Evolutionary conservation across 805 yeast species (phyloP).

Genomic region (Candida schatavii): DNA sequence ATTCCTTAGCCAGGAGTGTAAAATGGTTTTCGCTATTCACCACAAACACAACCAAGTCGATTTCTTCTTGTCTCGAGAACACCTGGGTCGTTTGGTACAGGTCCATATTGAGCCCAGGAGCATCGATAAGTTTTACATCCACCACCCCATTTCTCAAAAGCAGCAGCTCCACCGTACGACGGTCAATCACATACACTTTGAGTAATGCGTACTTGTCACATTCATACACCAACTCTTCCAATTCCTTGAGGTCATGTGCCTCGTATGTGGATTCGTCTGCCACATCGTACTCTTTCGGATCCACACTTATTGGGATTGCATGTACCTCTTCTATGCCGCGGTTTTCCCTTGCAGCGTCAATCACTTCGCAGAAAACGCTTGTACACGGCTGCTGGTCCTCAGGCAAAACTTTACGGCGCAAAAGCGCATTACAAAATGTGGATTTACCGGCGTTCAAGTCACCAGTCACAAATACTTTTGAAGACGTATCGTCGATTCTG

Average conservation of each 20-base stretch:
- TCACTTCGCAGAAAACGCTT: constrained; percentile 90
- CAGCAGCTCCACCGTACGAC: constrained; percentile 63
- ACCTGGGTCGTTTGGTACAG: constrained; percentile 93
- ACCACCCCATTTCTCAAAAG: constrained; percentile 85
- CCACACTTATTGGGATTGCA: constrained; percentile 64
- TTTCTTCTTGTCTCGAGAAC: constrained; percentile 94
- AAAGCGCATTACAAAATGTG: constrained; percentile 87
- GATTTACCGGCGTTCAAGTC: constrained; percentile 97
- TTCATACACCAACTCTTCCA: constrained; percentile 70
- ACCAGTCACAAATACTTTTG: constrained; percentile 95
- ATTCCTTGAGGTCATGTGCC: constrained; percentile 47
- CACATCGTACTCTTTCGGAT: constrained; percentile 38
- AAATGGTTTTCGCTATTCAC: constrained; percentile 96
- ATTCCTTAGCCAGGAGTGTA: constrained; percentile 91
- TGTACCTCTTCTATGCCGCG: constrained; percentile 84
- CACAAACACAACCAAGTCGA: constrained; percentile 93
- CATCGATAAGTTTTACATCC: constrained; percentile 90
- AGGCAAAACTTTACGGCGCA: constrained; percentile 76
- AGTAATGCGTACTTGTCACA: constrained; percentile 70
- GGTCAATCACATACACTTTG: constrained; percentile 80
- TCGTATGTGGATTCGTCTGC: constrained; percentile 67
- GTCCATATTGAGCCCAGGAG: constrained; percentile 94
- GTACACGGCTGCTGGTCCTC: constrained; percentile 99
- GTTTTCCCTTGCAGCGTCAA: constrained; percentile 73
- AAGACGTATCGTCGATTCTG: constrained; percentile 85